Evolutionary conservation across 257 asterid species (phyloP).

Genomic region (Solanum megistacrolobum): DNA sequence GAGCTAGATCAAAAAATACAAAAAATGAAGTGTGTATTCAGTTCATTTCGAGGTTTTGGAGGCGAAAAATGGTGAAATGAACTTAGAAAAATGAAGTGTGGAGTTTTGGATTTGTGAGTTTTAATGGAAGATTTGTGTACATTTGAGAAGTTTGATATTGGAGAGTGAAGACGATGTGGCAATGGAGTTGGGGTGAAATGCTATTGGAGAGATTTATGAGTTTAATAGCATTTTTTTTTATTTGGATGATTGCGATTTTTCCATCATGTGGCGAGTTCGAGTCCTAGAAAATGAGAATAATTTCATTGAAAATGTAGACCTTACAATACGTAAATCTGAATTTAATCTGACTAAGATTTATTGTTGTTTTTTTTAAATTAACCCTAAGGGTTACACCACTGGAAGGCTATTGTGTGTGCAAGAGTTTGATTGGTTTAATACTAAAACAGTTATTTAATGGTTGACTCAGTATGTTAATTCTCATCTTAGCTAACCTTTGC

Average conservation of each 20-base stretch:
- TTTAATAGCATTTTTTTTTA: neutral
- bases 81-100: neutral
- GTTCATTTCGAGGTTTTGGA: neutral
- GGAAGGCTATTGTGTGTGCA: neutral
- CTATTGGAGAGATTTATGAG: neutral
- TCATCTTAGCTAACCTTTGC: neutral
- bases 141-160: neutral
- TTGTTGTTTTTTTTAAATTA: too few species aligned
- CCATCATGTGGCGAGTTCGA: fast-evolving
- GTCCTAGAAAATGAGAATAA: neutral
- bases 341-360: too few species aligned
- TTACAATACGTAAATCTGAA: neutral
- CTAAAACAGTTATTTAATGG: neutral
- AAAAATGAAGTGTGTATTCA: neutral
- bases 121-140: neutral
- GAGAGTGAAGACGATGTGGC: neutral
- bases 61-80: neutral
- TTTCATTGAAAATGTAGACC: neutral
- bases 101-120: neutral
- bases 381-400: neutral
- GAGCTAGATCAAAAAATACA: neutral
- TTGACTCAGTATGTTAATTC: neutral
- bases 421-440: neutral
- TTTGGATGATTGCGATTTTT: neutral
- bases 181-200: neutral